Evolutionary conservation across 2,329 filamentous ascomycete species (phyloP).

Genomic region (Pseudovirgaria hyperparasitica): DNA sequence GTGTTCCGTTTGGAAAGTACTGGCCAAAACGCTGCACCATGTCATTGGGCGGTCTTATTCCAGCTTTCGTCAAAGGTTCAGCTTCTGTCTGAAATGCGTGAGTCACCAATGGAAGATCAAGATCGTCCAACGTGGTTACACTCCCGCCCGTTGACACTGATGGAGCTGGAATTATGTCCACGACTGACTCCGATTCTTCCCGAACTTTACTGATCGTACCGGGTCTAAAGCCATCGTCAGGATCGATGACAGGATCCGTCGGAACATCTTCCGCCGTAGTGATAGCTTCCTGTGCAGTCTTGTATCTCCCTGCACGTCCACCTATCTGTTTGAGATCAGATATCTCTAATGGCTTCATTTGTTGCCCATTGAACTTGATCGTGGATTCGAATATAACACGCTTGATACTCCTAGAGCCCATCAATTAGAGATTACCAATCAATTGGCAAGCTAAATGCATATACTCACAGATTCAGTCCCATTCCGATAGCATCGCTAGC

Average conservation of each 20-base stretch:
- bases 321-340: slow-evolving; percentile 92
- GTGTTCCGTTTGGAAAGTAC: slow-evolving; percentile 70
- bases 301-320: slow-evolving; percentile 79
- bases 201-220: too few species aligned
- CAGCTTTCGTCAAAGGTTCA: slow-evolving; percentile 55
- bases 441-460: neutral
- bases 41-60: slow-evolving; percentile 57
- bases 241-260: slow-evolving; percentile 8
- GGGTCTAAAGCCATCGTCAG: too few species aligned
- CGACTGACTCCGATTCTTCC: too few species aligned
- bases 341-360: slow-evolving; percentile 46
- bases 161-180: too few species aligned
- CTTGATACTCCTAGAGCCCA: slow-evolving; percentile 57
- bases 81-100: slow-evolving; percentile 51
- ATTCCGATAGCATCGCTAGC: slow-evolving; percentile 96
- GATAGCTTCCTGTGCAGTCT: slow-evolving; percentile 50
- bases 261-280: slow-evolving; percentile 7
- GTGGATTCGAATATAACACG: slow-evolving; percentile 77
- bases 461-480: slow-evolving; percentile 73
- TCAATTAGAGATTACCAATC: slow-evolving; percentile 9
- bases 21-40: slow-evolving; percentile 64
- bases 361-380: slow-evolving; percentile 55
- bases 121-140: slow-evolving; percentile 64
- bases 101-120: slow-evolving; percentile 53
- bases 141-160: slow-evolving; percentile 42